A percentile compares a stretch with the other conserved stretches of the same genome.
phyloP scores from a whole-genome alignment of 768 basidiomycete genomes.

The Amylocystis lapponica region DNA sequence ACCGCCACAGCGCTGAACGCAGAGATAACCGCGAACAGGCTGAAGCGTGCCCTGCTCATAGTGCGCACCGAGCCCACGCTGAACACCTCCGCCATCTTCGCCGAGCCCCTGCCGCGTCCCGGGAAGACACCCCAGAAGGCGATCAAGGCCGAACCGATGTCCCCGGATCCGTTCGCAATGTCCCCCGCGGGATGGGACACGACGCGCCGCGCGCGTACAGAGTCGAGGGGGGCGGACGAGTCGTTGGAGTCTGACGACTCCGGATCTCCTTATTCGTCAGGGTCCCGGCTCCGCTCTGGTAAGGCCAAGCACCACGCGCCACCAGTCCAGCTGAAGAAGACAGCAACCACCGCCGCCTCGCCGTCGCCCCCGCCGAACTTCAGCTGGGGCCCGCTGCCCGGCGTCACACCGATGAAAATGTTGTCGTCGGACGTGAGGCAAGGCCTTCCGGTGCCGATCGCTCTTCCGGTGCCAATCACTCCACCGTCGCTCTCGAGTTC shows the following conservation, averaged over 20 bases:
- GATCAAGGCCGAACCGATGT: too few species aligned
- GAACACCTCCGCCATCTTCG: slow-evolving; percentile 44
- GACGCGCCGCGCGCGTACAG: too few species aligned
- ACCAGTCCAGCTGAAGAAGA: slow-evolving; percentile 28
- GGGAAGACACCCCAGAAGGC: too few species aligned
- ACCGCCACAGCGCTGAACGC: slow-evolving; percentile 81
- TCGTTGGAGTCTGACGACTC: too few species aligned
- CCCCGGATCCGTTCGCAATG: too few species aligned
- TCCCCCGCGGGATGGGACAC: too few species aligned
- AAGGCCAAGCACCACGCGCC: slow-evolving; percentile 29
- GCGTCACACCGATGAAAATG: slow-evolving; percentile 12
- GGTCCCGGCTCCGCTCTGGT: too few species aligned
- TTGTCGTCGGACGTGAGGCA: slow-evolving; percentile 6
- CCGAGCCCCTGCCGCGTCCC: too few species aligned
- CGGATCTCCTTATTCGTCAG: neutral
- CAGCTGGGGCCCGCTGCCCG: slow-evolving; percentile 62
- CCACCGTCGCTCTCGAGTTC: slow-evolving; percentile 9
- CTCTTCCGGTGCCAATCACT: neutral
- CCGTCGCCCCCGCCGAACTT: slow-evolving; percentile 31
- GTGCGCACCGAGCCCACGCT: slow-evolving; percentile 61
- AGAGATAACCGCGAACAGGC: slow-evolving; percentile 63
- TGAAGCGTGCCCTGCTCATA: slow-evolving; percentile 62
- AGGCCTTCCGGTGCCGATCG: neutral
- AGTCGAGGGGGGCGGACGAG: too few species aligned
- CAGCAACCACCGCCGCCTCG: slow-evolving; percentile 6